Percentiles rank a stretch among this genome's conserved stretches.
These are phyloP conservation scores for Tetradesmus obliquus DNA, from an alignment of 139 green algal genomes.

Conservation along the genomic window DNA sequence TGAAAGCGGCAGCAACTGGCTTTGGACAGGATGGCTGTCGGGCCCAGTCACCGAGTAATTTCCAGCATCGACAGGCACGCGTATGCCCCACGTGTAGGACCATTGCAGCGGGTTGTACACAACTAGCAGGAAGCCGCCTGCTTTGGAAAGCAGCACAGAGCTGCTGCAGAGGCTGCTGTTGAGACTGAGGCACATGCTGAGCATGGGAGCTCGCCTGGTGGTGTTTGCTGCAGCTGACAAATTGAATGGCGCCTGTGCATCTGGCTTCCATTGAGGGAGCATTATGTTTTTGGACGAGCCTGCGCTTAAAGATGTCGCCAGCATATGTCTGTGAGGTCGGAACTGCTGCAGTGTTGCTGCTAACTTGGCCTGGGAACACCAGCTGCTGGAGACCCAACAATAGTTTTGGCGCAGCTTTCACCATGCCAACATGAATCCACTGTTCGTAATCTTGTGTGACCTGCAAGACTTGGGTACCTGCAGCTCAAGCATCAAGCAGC, in stretches of 20 bases:
- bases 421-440: background rate
- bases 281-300: background rate
- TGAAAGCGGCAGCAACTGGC: background rate
- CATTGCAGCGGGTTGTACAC: slow-evolving; percentile 21
- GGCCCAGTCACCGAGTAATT: background rate
- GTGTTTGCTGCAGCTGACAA: no score
- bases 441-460: background rate
- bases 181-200: slow-evolving; percentile 10
- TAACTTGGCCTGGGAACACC: background rate
- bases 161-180: background rate
- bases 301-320: background rate
- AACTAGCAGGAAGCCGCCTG: slow-evolving; percentile 1
- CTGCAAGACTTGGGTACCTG: background rate
- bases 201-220: background rate
- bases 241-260: no score
- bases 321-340: background rate
- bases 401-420: background rate
- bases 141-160: background rate
- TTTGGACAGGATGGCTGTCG: background rate
- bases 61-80: background rate
- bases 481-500: no score
- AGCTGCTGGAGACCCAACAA: background rate
- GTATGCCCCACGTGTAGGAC: background rate
- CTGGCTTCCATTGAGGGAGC: background rate
- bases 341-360: background rate